Evolutionary conservation across 1,284 basidiomycete species (phyloP).

Genomic region (Tylopilus sp.): DNA sequence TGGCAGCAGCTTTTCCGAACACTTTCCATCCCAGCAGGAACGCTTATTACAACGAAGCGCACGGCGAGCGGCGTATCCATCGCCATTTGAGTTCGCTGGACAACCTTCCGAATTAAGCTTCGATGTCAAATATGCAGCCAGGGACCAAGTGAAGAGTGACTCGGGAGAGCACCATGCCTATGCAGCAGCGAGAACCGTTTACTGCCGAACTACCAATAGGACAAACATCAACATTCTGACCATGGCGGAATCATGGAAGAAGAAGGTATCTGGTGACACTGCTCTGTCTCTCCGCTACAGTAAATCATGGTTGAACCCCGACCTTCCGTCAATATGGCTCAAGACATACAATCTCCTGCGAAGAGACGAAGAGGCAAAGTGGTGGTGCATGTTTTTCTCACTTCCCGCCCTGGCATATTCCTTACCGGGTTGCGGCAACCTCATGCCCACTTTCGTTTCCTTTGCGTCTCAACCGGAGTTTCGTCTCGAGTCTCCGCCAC

Average conservation of each 20-base stretch:
- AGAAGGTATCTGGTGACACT: not conserved
- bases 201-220: slow-evolving; percentile 1
- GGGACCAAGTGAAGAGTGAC: slow-evolving; percentile 11
- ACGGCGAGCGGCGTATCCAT: slow-evolving; percentile 9
- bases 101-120: not conserved
- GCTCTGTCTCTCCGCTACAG: slow-evolving; percentile 30
- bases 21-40: slow-evolving; percentile 14
- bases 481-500: slow-evolving; percentile 19
- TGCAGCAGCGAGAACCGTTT: slow-evolving; percentile 14
- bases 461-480: slow-evolving; percentile 38
- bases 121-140: slow-evolving; percentile 19
- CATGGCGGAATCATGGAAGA: slow-evolving; percentile 22
- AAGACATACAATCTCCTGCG: slow-evolving; percentile 45
- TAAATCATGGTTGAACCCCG: slow-evolving; percentile 29
- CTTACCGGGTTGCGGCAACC: slow-evolving; percentile 9
- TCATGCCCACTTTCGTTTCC: slow-evolving; percentile 43
- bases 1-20: not conserved
- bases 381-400: slow-evolving; percentile 44
- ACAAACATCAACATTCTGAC: not conserved
- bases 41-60: slow-evolving; percentile 25
- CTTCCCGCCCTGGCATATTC: slow-evolving; percentile 45
- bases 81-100: slow-evolving; percentile 7
- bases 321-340: slow-evolving; percentile 42
- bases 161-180: slow-evolving; percentile 21
- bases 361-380: slow-evolving; percentile 12